phyloP scores from a whole-genome alignment of 768 basidiomycete genomes.

The Russula sp. region DNA sequence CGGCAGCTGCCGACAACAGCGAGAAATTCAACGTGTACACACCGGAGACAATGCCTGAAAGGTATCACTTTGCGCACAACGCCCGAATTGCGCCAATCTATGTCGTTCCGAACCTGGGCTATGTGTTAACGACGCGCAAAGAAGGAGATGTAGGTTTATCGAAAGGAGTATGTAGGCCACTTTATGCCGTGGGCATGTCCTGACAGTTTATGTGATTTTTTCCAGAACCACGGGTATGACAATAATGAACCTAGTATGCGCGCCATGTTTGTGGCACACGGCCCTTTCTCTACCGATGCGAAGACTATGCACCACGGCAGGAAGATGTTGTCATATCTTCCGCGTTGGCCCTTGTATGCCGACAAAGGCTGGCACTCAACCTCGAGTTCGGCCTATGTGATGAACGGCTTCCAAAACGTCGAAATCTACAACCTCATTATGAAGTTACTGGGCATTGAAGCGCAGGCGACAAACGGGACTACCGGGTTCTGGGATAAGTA shows the following conservation, averaged over 20 bases:
- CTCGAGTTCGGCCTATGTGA: conserved; percentile 61
- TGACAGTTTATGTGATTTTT: conserved; percentile 6
- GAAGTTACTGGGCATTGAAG: conserved; percentile 65
- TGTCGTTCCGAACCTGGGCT: conserved; percentile 77
- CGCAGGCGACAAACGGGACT: conserved; percentile 70
- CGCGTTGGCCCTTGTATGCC: conserved; percentile 35
- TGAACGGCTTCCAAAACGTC: conserved; percentile 82
- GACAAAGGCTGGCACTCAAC: conserved; percentile 67
- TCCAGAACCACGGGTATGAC: conserved; percentile 87
- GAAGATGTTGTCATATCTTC: too few species aligned
- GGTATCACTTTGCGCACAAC: conserved; percentile 71
- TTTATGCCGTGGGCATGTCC: not conserved
- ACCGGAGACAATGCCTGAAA: conserved; percentile 73
- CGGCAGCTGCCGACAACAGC: conserved; percentile 49
- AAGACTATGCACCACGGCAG: conserved; percentile 51
- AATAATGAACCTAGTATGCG: conserved; percentile 75
- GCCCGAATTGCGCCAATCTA: conserved; percentile 87
- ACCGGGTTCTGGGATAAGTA: conserved; percentile 81
- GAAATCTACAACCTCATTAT: conserved; percentile 82
- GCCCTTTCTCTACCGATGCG: conserved; percentile 72
- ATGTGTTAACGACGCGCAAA: conserved; percentile 65
- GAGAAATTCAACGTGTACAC: conserved; percentile 80
- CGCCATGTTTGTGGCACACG: conserved; percentile 89
- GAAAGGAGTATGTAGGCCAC: conserved; percentile 59
- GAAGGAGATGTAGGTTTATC: conserved; percentile 60